A percentile compares a stretch with the other conserved stretches of the same genome.
Evolutionary conservation across 495 filamentous ascomycete genomes (phyloP).

Genomic region (Ascobolus immersus): DNA sequence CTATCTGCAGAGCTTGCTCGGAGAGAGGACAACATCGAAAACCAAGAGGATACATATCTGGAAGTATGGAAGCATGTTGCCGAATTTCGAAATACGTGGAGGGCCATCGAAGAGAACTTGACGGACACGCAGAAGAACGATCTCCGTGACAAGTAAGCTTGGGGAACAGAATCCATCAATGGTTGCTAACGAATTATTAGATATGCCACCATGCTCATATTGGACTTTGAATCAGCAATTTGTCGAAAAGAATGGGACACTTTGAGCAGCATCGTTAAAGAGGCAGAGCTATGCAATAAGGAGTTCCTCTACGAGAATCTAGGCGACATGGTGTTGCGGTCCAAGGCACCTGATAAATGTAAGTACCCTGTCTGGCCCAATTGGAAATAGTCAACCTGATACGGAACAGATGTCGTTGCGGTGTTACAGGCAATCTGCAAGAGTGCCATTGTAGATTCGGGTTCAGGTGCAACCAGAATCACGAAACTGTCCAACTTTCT

Average conservation of each 20-base stretch:
- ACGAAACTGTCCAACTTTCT: too few relatives aligned
- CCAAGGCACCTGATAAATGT: conserved; percentile 21
- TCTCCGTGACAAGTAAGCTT: conserved; percentile 21
- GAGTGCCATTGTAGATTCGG: conserved; percentile 12
- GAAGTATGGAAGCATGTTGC: conserved; percentile 28
- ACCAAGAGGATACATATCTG: conserved; percentile 34
- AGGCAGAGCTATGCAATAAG: conserved; percentile 19
- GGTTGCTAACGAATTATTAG: conserved; percentile 34
- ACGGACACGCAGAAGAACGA: conserved; percentile 18
- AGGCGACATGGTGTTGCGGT: conserved; percentile 33
- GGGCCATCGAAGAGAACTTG: conserved; percentile 8
- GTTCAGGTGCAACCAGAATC: conserved; percentile 11
- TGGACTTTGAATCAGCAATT: conserved; percentile 51
- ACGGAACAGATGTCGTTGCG: conserved; percentile 3
- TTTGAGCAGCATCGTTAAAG: conserved; percentile 33
- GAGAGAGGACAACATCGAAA: conserved; percentile 32
- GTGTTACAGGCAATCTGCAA: conserved; percentile 8
- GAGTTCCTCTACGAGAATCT: conserved; percentile 15
- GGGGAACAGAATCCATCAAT: conserved; percentile 14
- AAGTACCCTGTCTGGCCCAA: conserved; percentile 8
- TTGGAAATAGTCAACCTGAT: conserved; percentile 8
- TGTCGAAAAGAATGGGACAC: conserved; percentile 40
- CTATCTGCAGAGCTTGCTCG: conserved; percentile 35
- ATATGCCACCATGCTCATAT: conserved; percentile 37
- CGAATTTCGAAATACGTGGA: conserved; percentile 24